Percentiles rank a stretch among this genome's conserved stretches.
Conservation (phyloP, 2,329 filamentous ascomycete species). For the Colletotrichum sidae region DNA sequence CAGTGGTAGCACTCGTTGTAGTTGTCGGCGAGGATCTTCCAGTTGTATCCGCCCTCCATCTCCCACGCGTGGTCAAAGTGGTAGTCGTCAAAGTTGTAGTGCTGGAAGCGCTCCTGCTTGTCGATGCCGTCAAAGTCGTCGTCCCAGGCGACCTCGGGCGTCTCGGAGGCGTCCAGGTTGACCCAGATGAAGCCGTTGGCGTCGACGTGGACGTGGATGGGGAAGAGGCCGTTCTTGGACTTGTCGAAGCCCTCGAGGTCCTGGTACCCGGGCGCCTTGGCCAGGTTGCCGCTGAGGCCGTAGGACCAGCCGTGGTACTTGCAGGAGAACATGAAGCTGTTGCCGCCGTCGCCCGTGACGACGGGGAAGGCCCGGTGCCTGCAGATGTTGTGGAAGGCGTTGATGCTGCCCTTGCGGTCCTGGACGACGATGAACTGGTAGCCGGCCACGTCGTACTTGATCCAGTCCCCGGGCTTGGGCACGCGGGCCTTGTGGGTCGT, state of each 20-base stretch:
- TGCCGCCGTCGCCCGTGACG: conserved; percentile 62
- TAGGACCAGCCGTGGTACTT: conserved; percentile 75
- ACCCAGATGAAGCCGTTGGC: conserved; percentile 68
- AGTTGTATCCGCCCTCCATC: conserved; percentile 68
- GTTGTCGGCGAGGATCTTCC: conserved; percentile 72
- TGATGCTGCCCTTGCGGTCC: conserved; percentile 63
- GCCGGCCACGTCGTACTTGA: conserved; percentile 65
- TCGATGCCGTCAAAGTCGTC: conserved; percentile 64
- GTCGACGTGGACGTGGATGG: conserved; percentile 66
- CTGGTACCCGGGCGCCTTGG: conserved; percentile 71
- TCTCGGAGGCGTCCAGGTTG: conserved; percentile 61
- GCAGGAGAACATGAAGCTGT: conserved; percentile 65
- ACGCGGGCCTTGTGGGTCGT: conserved; percentile 65
- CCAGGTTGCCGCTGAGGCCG: conserved; percentile 65
- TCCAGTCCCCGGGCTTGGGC: conserved; percentile 65
- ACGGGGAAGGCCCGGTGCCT: conserved; percentile 71
- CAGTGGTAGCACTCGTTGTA: conserved; percentile 77
- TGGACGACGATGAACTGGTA: conserved; percentile 66
- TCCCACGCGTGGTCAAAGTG: conserved; percentile 68
- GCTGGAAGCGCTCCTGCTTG: conserved; percentile 54
- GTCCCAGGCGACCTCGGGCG: conserved; percentile 61
- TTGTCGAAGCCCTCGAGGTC: conserved; percentile 67
- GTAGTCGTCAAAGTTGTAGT: conserved; percentile 65
- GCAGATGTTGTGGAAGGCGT: conserved; percentile 73
- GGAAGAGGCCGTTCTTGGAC: conserved; percentile 65